Percentiles rank a stretch among this genome's conserved stretches.
These are phyloP conservation scores for Lactifluus pinguis DNA, from an alignment of 768 basidiomycete species.

Conservation along the genomic window DNA sequence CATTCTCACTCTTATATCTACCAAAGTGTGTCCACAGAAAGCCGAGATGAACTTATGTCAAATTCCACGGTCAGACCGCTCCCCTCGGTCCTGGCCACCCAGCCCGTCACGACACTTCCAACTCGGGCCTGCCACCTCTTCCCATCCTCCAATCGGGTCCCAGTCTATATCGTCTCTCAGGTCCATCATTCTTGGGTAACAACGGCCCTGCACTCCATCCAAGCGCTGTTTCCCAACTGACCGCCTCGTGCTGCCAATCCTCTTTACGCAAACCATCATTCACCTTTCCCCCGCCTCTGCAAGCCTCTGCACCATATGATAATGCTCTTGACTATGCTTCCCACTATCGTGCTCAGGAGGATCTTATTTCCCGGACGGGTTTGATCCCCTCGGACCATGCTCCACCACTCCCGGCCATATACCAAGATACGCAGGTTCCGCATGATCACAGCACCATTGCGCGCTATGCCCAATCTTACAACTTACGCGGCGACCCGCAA, in stretches of 20 bases:
- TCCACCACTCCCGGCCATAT: background rate
- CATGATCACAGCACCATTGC: too few species aligned
- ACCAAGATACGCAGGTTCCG: conserved; percentile 7
- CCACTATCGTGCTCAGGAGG: conserved; percentile 41
- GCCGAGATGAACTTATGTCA: background rate
- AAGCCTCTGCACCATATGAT: conserved; percentile 6
- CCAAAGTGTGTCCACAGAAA: conserved; percentile 25
- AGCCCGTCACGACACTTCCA: too few species aligned
- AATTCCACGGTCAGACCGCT: conserved; percentile 44
- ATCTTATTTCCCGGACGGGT: conserved; percentile 24
- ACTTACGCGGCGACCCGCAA: too few species aligned
- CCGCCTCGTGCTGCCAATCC: too few species aligned
- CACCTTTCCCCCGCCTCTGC: conserved; percentile 5
- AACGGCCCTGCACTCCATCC: too few species aligned
- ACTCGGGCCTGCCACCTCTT: too few species aligned
- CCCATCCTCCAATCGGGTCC: too few species aligned
- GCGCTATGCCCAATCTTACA: background rate
- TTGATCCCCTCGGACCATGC: too few species aligned
- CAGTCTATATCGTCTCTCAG: background rate
- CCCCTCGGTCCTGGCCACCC: too few species aligned
- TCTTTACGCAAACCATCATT: conserved; percentile 15
- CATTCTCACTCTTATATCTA: conserved; percentile 23
- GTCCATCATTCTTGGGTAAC: too few species aligned
- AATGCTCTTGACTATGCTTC: conserved; percentile 32
- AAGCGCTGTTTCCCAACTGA: too few species aligned